Conservation (phyloP, 2,329 filamentous ascomycete genomes). For the Talaromyces sp. region DNA sequence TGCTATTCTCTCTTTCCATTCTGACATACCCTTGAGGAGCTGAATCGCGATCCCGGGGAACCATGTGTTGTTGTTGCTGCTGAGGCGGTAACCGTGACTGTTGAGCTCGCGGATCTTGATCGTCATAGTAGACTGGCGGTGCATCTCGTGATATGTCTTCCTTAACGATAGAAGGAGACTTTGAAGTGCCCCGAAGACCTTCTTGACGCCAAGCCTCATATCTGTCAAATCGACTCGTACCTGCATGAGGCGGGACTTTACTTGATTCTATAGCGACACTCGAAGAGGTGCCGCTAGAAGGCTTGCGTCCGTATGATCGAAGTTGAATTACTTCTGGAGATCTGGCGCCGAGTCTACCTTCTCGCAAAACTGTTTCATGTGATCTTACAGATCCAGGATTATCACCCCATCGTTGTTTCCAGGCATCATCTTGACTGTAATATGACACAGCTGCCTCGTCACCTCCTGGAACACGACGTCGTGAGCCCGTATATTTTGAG, state of each 20-base stretch:
- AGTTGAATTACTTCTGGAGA: conserved; percentile 21
- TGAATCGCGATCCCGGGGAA: background rate
- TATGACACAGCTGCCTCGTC: conserved; percentile 4
- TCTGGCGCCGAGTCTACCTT: conserved; percentile 6
- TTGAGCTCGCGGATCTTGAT: conserved; percentile 7
- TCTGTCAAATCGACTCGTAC: conserved; percentile 26
- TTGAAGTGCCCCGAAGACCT: conserved; percentile 24
- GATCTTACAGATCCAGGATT: background rate
- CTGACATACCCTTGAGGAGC: background rate
- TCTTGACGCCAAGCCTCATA: conserved; percentile 27
- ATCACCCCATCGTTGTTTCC: conserved; percentile 12
- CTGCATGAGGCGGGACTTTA: conserved; percentile 21
- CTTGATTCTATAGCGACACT: conserved; percentile 16
- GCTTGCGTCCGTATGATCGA: conserved; percentile 20
- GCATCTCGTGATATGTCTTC: conserved; percentile 11
- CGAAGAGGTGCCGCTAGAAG: conserved; percentile 9
- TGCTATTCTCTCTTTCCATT: conserved; percentile 5
- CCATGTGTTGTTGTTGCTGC: background rate
- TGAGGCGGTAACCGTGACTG: conserved; percentile 9
- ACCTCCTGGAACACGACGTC: background rate
- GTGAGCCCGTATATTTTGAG: conserved; percentile 1
- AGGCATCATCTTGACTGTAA: conserved; percentile 8
- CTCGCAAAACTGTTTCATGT: conserved; percentile 7
- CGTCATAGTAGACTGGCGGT: conserved; percentile 9
- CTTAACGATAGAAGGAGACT: conserved; percentile 25